These are phyloP conservation scores for Tolypocladium amazonense DNA, from an alignment of 2,329 filamentous ascomycete genomes.

Conservation along the genomic window DNA sequence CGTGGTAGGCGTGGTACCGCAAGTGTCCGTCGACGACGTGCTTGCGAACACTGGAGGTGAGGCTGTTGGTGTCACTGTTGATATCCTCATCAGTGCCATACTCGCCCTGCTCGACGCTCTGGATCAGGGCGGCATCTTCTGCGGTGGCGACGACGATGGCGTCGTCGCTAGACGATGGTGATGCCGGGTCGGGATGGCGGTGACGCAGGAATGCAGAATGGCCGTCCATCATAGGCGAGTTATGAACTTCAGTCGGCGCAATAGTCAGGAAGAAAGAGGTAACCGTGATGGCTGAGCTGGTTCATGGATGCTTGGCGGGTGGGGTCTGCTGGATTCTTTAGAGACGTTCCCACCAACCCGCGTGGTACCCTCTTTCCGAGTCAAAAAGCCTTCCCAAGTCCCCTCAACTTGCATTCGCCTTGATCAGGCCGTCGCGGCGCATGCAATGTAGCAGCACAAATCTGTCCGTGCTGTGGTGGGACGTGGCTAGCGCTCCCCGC, in stretches of 20 bases:
- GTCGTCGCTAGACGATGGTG: neutral
- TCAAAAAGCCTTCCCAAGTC: neutral
- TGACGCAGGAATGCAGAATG: neutral
- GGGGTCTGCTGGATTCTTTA: neutral
- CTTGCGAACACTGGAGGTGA: slow-evolving; percentile 31
- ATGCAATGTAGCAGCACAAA: neutral
- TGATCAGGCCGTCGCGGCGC: neutral
- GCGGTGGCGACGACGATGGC: neutral
- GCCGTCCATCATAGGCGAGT: neutral
- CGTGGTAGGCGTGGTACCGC: slow-evolving; percentile 29
- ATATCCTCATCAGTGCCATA: slow-evolving; percentile 11
- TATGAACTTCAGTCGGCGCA: neutral
- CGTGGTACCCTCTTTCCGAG: neutral
- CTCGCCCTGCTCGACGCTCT: slow-evolving; percentile 22
- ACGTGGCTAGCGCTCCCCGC: neutral
- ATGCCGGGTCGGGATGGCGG: neutral
- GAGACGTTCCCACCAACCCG: neutral
- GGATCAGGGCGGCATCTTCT: slow-evolving; percentile 11
- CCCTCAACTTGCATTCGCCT: no score
- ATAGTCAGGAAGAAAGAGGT: neutral
- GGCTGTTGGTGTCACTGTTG: slow-evolving; percentile 22
- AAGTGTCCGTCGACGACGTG: slow-evolving; percentile 30
- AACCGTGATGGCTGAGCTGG: neutral
- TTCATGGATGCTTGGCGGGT: neutral
- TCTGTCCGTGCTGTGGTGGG: neutral